Base-by-base conservation (phyloP, 345 rosid genomes). In the Linum lewisii region DNA sequence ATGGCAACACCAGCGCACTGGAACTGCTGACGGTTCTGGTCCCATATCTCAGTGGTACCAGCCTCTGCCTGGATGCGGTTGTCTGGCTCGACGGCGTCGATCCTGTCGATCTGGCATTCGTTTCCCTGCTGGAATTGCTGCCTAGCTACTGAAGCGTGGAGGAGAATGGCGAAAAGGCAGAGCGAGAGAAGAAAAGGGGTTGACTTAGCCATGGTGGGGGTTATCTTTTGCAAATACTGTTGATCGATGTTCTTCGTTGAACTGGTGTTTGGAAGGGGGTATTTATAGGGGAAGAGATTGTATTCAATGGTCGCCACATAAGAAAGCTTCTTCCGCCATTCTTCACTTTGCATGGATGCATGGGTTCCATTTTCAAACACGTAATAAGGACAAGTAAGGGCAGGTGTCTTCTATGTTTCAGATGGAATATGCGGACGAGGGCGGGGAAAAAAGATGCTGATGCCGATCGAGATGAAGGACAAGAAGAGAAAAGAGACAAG, bases 1-100 rank as follows among this genome's bases (percentile, higher is more conserved):
- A 80, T 53, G 15, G 85, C 73, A 32, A 83, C 77, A 7, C 88
- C 88, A 7, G 82, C 71, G 66, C 96, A 85, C 50, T 62, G 82
- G 62, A 83, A 80, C 73, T 81, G 83, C 42, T 82, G 69, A 47
- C 76, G 71, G 55, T 65, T 77, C 24, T 73, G 74, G 68, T 85
- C 73, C 93, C 84, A 83, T 0, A 77, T 24, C 69, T 88, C 88
- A 1, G 78, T 69, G 26, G 64, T 15, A 55, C 93, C 87, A 1
- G 84, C 94, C 64, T 86, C 85, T 4, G 65, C 24, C 65, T 78
- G 69, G 19, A 81, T 38, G 9, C 69, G 75, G 65, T 69, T 59
- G 38, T 68, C 70, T 13, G 96, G 86, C 67, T 81, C 77, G 7
- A 80, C 67, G 5, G 84, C 72, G 34, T 74, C 62, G 24, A 85